Base-by-base conservation (phyloP, 2,329 filamentous ascomycete species). In the Alternaria triticina region DNA sequence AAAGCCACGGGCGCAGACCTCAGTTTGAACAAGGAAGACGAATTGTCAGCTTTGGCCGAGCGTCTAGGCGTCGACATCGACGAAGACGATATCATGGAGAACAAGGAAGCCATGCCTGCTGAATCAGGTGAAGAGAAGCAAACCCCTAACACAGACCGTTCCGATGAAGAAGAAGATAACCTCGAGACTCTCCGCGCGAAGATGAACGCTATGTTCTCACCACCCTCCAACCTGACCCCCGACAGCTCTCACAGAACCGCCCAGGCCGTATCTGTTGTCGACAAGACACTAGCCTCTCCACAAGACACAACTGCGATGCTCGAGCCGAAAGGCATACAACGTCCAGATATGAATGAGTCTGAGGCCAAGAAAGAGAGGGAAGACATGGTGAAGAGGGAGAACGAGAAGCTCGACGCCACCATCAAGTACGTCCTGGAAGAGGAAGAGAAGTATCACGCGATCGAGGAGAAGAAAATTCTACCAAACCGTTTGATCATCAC, bases 401-500 rank as follows among this genome's bases (percentile, higher is more conserved):
- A 61, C 10, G 45, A 62, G 15, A 44, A 64, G 2, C 56, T 71
- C 0, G 51, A 70, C 2, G 33, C 45, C 5, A 47, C 62, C 20
- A 65, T 70, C 20, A 9, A 64, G 25, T 57, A 68, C 13, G 59
- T 47, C 5, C 22, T 69, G 22, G 46, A 66, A 1, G 70, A 66
- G 5, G 65, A 72, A 17, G 44, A 62, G 25, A 46, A 28, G 10
- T 62, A 67, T 25, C 54, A 13, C 6, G 58, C 33, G 11, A 47
- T 47, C 1, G 65, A 69, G 47, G 65, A 72, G 22, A 58, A 62
- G 20, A 59, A 45, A 3, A 61, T 54, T 23, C 51, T 70, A 0
- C 56, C 60, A 7, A 27, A 57, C 17, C 68, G 70, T 13, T 58
- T 78, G 6, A 58, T 76, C 15, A 59, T 76, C 8, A 68, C 68